Base-by-base conservation (phyloP, 1,284 basidiomycete genomes). In the Cryptococcus floricola region DNA sequence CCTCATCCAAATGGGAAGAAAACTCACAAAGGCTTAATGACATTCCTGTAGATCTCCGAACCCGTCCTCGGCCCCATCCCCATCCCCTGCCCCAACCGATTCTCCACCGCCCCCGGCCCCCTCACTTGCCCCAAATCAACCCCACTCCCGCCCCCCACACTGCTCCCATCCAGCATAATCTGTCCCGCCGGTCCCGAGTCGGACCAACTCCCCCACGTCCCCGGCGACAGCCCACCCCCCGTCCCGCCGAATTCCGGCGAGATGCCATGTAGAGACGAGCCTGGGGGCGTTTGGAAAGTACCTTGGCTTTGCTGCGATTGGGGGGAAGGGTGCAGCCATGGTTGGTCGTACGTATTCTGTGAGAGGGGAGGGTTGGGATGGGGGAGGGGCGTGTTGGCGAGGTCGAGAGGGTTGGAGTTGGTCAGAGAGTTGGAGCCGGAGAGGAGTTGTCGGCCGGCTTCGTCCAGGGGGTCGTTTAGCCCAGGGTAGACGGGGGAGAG, bases 11-110 rank as follows among this genome's bases (percentile, higher is more conserved):
- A 23, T 23, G 2, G 23, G 23, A 23, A 23, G 38, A 38, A 49
- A 9, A 68, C 71, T 62, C 52, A 73, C 71, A 91, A 93, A 10
- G 89, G 86, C 67, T 83, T 82, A n/a, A 84, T 87, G 39, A 93
- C 84, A 52, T 81, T 82, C 63, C 84, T 81, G 66, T 90, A 87
- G 58, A 91, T 87, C 79, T 85, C 78, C 34, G 54, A 47, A 4
- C 52, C 39, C 3, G 59, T 57, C 39, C 49, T 18, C 3, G 42
- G 55, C 28, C 57, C 57, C 14, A 52, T 50, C 4, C 50, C 43
- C 25, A 45, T 10, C 16, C 45, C 18, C n/a, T 23, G 39, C 16
- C 44, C 34, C 14, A 31, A 49, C 3, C 39, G 46, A 34, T 46
- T 18, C 31, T 46, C n/a, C 19, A 37, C 27, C 18, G 39, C 39